phyloP scores from a whole-genome alignment of 169 alveolate genomes.

The Plasmodium cynomolgi region DNA sequence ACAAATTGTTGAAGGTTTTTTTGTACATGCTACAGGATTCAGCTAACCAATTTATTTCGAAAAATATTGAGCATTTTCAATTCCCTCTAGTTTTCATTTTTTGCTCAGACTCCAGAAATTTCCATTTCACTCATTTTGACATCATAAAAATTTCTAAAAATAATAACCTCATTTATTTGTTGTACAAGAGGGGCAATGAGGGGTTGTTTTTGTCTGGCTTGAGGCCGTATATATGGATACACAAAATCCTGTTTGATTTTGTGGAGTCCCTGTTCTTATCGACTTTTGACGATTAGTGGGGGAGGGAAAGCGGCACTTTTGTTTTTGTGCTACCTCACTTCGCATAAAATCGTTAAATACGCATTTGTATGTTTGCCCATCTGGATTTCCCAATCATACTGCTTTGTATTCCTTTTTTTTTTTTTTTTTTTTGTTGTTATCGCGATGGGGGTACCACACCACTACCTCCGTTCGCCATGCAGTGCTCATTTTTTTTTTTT shows the following conservation, averaged over 20 bases:
- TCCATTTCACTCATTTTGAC: slow-evolving; percentile 68
- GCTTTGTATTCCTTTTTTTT: not conserved
- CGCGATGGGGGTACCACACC: not conserved
- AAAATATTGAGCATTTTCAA: slow-evolving; percentile 37
- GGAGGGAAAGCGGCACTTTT: not conserved
- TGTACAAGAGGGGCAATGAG: slow-evolving; percentile 72
- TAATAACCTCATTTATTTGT: slow-evolving; percentile 66
- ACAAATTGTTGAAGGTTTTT: slow-evolving; percentile 49
- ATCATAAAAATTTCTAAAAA: slow-evolving; percentile 68
- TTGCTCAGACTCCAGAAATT: slow-evolving; percentile 65
- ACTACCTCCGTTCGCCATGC: not conserved
- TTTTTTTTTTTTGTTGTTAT: not conserved
- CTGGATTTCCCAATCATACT: not conserved
- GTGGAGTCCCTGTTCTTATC: slow-evolving; percentile 57
- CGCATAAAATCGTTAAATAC: not conserved
- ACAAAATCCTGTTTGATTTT: slow-evolving; percentile 44
- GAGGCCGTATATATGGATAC: slow-evolving; percentile 68
- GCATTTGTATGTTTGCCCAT: not conserved
- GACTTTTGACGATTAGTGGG: slow-evolving; percentile 19
- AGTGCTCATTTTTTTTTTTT: not conserved
- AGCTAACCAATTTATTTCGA: slow-evolving; percentile 47
- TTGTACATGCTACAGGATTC: slow-evolving; percentile 48
- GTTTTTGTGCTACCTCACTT: not conserved
- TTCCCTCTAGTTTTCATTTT: slow-evolving; percentile 59
- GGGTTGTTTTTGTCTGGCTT: slow-evolving; percentile 64